Evolutionary conservation across 345 rosid genomes (phyloP).

Genomic region (Linum lewisii): DNA sequence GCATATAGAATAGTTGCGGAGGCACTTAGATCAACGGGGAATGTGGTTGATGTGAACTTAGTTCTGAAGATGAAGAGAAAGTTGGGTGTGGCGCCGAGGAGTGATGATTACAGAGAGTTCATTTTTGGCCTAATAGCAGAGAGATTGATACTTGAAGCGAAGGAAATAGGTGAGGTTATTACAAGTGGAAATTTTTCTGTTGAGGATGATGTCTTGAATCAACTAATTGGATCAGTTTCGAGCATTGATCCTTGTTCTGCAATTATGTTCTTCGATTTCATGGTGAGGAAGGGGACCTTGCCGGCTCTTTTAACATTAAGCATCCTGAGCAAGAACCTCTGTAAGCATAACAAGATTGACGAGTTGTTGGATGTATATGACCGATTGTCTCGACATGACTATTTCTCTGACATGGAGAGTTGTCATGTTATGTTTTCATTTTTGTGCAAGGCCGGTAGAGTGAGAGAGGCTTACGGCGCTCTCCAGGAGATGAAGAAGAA

Average conservation of each 20-base stretch:
- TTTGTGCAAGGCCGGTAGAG: constrained; percentile 63
- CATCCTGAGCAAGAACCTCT: constrained; percentile 62
- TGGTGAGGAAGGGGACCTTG: constrained; percentile 40
- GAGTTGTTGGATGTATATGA: constrained; percentile 43
- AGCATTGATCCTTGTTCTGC: constrained; percentile 52
- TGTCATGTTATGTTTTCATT: constrained; percentile 47
- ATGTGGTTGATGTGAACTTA: constrained; percentile 43
- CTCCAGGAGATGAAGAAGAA: constrained; percentile 82
- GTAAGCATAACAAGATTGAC: constrained; percentile 43
- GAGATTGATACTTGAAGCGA: constrained; percentile 53
- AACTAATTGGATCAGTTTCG: constrained; percentile 66
- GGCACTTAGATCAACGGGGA: constrained; percentile 39
- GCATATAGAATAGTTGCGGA: constrained; percentile 81
- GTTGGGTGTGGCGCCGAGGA: constrained; percentile 86
- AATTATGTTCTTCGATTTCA: constrained; percentile 35
- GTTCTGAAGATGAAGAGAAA: constrained; percentile 85
- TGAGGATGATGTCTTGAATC: constrained; percentile 57
- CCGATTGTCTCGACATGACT: constrained; percentile 39
- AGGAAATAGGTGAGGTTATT: constrained; percentile 56
- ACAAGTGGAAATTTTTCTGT: constrained; percentile 63
- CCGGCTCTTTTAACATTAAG: constrained; percentile 54
- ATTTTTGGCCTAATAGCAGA: constrained; percentile 48
- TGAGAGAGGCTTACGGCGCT: constrained; percentile 66
- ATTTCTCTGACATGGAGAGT: constrained; percentile 45
- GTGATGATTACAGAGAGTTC: constrained; percentile 54